phyloP scores from a whole-genome alignment of 2,329 filamentous ascomycete genomes.

The Penicillium aurantiogriseum region DNA sequence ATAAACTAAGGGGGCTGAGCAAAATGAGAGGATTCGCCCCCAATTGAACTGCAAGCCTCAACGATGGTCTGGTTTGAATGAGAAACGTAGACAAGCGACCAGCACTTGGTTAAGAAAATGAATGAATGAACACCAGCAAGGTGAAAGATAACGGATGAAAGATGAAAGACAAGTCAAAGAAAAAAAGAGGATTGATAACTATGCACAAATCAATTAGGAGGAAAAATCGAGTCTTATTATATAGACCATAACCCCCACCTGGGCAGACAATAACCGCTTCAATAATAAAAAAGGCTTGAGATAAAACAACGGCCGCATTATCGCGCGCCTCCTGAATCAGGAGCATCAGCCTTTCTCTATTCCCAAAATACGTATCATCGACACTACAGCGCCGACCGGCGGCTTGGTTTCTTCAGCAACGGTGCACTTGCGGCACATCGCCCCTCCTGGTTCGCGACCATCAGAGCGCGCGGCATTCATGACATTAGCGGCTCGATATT shows the following conservation, averaged over 20 bases:
- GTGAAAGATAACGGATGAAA: neutral
- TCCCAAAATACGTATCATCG: neutral
- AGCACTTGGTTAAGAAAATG: neutral
- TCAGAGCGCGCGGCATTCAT: conserved; percentile 10
- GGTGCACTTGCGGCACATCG: neutral
- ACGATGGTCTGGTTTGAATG: neutral
- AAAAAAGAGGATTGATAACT: neutral
- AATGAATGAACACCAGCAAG: neutral
- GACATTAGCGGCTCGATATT: neutral
- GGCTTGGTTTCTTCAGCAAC: conserved; percentile 13
- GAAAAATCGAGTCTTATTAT: neutral
- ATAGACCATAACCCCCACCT: neutral
- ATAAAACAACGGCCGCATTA: conserved; percentile 3
- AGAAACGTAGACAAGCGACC: neutral
- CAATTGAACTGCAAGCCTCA: neutral
- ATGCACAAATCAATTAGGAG: neutral
- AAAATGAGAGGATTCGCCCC: neutral
- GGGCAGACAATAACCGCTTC: conserved; percentile 2
- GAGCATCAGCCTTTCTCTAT: neutral
- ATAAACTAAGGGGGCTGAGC: neutral
- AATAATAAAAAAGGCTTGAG: neutral
- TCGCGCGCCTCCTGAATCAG: conserved; percentile 19
- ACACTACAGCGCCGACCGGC: neutral
- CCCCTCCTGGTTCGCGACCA: neutral
- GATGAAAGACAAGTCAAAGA: neutral